Percentiles rank a stretch among this genome's conserved stretches.
phyloP scores from a whole-genome alignment of 1,139 yeast species.

The Debaryomycetaceae sp. region DNA sequence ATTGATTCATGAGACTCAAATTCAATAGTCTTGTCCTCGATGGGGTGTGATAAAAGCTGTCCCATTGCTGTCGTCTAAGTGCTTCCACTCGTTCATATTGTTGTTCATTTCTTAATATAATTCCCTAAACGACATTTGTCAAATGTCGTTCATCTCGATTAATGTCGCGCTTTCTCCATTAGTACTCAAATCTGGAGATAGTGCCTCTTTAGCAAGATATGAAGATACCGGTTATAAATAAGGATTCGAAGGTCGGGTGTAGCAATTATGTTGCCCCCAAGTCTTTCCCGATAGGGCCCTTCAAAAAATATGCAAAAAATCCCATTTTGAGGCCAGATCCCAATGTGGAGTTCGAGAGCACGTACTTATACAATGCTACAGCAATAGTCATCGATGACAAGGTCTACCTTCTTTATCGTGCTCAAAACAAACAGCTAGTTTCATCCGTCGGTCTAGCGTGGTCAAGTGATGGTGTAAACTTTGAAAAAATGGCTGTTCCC shows the following conservation, averaged over 20 bases:
- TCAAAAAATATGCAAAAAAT: conserved; percentile 30
- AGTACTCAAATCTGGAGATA: background rate
- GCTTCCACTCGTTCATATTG: background rate
- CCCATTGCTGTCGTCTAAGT: conserved; percentile 47
- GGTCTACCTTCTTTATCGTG: conserved; percentile 39
- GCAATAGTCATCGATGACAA: conserved; percentile 41
- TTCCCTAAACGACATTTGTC: background rate
- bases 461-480: conserved; percentile 38
- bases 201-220: conserved; percentile 10
- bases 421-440: conserved; percentile 33
- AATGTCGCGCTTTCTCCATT: background rate
- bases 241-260: conserved; percentile 29
- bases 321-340: conserved; percentile 43
- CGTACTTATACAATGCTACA: conserved; percentile 42
- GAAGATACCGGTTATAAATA: conserved; percentile 29
- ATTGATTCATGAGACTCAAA: conserved; percentile 40
- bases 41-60: conserved; percentile 70
- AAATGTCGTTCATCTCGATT: background rate
- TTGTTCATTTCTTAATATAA: background rate
- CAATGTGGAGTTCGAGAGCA: conserved; percentile 35
- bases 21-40: conserved; percentile 62
- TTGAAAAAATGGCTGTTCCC: conserved; percentile 31
- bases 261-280: conserved; percentile 31
- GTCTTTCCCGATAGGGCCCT: conserved; percentile 44
- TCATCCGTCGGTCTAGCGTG: conserved; percentile 43